Conservation (phyloP, 2,329 filamentous ascomycete species). For the Pestalotiopsis sp. region DNA sequence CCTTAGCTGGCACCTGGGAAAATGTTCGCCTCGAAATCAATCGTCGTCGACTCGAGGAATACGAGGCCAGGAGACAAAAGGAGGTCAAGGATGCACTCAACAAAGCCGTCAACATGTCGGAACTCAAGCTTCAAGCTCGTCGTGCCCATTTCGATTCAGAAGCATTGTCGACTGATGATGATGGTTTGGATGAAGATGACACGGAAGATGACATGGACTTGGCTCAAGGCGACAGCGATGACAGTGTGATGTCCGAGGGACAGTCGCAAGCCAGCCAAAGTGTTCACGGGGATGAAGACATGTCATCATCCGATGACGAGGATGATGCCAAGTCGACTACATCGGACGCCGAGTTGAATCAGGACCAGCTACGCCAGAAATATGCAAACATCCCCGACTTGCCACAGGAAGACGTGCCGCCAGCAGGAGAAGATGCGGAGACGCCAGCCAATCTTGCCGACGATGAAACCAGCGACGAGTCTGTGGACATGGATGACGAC, state of each 20-base stretch:
- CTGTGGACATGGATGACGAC: constrained; percentile 70
- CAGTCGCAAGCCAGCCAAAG: constrained; percentile 36
- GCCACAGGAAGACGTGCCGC: constrained; percentile 27
- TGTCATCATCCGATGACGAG: constrained; percentile 67
- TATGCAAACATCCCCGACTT: constrained; percentile 66
- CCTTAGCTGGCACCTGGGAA: constrained; percentile 62
- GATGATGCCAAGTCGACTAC: constrained; percentile 53
- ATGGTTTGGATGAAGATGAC: constrained; percentile 49
- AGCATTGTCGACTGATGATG: constrained; percentile 41
- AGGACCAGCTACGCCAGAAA: constrained; percentile 70
- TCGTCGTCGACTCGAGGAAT: constrained; percentile 59
- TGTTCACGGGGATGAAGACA: constrained; percentile 50
- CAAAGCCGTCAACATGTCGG: constrained; percentile 72
- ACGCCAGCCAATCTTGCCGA: constrained; percentile 22
- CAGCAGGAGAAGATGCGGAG: constrained; percentile 27
- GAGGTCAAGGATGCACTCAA: constrained; percentile 71
- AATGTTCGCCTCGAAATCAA: constrained; percentile 66
- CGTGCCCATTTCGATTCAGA: constrained; percentile 58
- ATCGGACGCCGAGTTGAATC: constrained; percentile 67
- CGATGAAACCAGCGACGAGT: constrained; percentile 64
- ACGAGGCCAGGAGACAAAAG: constrained; percentile 67
- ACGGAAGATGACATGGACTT: constrained; percentile 46
- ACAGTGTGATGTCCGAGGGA: constrained; percentile 39
- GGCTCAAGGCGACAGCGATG: constrained; percentile 38
- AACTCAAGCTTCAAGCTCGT: constrained; percentile 68